Percentiles rank a stretch among this genome's conserved stretches.
Evolutionary conservation across 305 asterid species (phyloP).

Genomic region (Rubia occidens): DNA sequence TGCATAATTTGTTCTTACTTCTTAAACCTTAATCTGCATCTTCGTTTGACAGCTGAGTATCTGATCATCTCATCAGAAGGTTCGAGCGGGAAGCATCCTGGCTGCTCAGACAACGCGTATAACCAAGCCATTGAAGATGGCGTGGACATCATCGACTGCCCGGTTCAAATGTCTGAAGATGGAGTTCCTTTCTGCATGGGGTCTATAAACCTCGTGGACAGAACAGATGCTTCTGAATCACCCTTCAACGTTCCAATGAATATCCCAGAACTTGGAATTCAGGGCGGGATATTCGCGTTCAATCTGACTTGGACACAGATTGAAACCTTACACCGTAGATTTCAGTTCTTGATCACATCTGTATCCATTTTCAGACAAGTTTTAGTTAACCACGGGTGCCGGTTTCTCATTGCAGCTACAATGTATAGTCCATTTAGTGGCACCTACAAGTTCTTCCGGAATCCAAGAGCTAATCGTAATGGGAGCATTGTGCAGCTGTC

Average conservation of each 20-base stretch:
- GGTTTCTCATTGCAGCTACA: slow-evolving; percentile 47
- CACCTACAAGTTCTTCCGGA: slow-evolving; percentile 33
- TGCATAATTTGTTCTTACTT: too few relatives aligned
- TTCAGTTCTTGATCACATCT: slow-evolving; percentile 12
- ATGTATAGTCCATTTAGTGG: slow-evolving; percentile 32
- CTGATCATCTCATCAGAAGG: slow-evolving; percentile 68
- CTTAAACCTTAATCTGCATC: background rate
- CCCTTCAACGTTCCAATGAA: slow-evolving; percentile 23
- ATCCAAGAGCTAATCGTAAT: slow-evolving; percentile 36
- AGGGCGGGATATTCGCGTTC: slow-evolving; percentile 47
- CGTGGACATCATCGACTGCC: slow-evolving; percentile 73
- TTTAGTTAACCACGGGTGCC: background rate
- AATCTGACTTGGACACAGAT: slow-evolving; percentile 66
- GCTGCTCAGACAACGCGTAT: slow-evolving; percentile 75
- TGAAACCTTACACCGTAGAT: slow-evolving; percentile 55
- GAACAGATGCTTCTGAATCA: slow-evolving; percentile 45
- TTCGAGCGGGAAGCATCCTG: slow-evolving; percentile 81
- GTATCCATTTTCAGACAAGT: background rate
- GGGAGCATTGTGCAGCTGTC: slow-evolving; percentile 52
- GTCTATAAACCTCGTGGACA: slow-evolving; percentile 61
- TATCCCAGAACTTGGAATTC: slow-evolving; percentile 43
- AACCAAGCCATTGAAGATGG: slow-evolving; percentile 63
- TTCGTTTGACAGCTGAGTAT: slow-evolving; percentile 33
- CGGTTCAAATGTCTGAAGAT: slow-evolving; percentile 70
- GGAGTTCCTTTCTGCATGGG: slow-evolving; percentile 74